Evolutionary conservation across 2,329 filamentous ascomycete genomes (phyloP).

Genomic region (Diplodia scrobiculata): DNA sequence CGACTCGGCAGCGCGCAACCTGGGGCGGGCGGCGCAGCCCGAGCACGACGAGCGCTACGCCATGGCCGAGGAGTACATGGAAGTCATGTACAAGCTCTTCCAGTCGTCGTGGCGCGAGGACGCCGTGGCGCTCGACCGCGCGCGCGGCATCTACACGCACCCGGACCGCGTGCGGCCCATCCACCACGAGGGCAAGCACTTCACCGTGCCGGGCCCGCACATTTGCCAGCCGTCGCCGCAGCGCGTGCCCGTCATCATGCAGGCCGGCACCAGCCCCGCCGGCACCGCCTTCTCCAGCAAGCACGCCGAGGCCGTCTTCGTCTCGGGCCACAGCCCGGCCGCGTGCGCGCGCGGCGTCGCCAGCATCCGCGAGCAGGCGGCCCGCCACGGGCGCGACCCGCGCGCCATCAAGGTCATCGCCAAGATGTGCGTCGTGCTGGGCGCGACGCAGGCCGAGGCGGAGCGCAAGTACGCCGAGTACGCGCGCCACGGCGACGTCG

Average conservation of each 20-base stretch:
- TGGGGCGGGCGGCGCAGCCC: slow-evolving; percentile 60
- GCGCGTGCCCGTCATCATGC: slow-evolving; percentile 67
- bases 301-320: slow-evolving; percentile 72
- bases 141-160: slow-evolving; percentile 62
- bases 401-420: slow-evolving; percentile 68
- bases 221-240: slow-evolving; percentile 68
- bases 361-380: slow-evolving; percentile 62
- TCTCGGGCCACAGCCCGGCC: slow-evolving; percentile 64
- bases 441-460: slow-evolving; percentile 66
- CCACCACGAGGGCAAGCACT: slow-evolving; percentile 66
- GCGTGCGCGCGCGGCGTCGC: slow-evolving; percentile 64
- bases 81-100: slow-evolving; percentile 67
- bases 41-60: slow-evolving; percentile 68
- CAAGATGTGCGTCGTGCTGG: slow-evolving; percentile 66
- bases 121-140: slow-evolving; percentile 63
- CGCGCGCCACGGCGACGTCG: slow-evolving; percentile 62
- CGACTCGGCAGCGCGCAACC: slow-evolving; percentile 65
- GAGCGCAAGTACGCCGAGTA: slow-evolving; percentile 64
- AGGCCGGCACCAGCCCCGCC: slow-evolving; percentile 68
- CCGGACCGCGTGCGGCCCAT: slow-evolving; percentile 64
- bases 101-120: slow-evolving; percentile 69
- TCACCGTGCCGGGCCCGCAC: slow-evolving; percentile 65
- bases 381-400: slow-evolving; percentile 59
- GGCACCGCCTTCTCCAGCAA: slow-evolving; percentile 69
- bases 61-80: slow-evolving; percentile 65